Evolutionary conservation across 2,329 filamentous ascomycete species (phyloP).

Genomic region (Ophiostoma tasmaniense): DNA sequence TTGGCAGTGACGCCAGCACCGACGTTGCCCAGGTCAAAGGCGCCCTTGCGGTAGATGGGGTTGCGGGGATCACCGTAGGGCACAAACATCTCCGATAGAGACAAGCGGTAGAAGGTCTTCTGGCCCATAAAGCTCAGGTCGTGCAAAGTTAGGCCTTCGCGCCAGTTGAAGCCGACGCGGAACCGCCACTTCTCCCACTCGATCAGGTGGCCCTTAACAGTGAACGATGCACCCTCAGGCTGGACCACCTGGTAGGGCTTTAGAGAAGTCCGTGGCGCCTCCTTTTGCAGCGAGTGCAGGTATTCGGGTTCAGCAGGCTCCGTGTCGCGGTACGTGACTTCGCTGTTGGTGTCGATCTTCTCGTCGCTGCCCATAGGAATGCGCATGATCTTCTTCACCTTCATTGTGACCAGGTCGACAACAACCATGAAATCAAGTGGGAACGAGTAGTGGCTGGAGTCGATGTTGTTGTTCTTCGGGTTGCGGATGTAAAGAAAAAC

Average conservation of each 20-base stretch:
- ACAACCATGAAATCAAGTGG: conserved; percentile 51
- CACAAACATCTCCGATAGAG: conserved; percentile 61
- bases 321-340: conserved; percentile 28
- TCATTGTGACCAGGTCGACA: conserved; percentile 40
- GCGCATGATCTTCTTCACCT: conserved; percentile 34
- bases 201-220: conserved; percentile 42
- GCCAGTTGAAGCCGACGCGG: conserved; percentile 61
- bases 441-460: conserved; percentile 54
- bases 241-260: conserved; percentile 13
- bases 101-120: conserved; percentile 44
- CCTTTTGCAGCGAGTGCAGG: neutral
- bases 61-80: conserved; percentile 54
- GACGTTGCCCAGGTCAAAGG: conserved; percentile 64
- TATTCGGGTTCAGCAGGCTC: conserved; percentile 25
- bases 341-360: conserved; percentile 25
- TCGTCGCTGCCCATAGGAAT: conserved; percentile 45
- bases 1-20: conserved; percentile 60
- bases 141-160: conserved; percentile 50
- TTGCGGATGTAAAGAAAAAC: conserved; percentile 57
- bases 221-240: conserved; percentile 31
- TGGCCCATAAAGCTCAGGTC: conserved; percentile 8
- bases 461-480: conserved; percentile 50
- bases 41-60: conserved; percentile 61
- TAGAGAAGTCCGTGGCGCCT: neutral
- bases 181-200: conserved; percentile 63